phyloP scores from a whole-genome alignment of 106 monocot genomes.

The Vanilla planifolia region DNA sequence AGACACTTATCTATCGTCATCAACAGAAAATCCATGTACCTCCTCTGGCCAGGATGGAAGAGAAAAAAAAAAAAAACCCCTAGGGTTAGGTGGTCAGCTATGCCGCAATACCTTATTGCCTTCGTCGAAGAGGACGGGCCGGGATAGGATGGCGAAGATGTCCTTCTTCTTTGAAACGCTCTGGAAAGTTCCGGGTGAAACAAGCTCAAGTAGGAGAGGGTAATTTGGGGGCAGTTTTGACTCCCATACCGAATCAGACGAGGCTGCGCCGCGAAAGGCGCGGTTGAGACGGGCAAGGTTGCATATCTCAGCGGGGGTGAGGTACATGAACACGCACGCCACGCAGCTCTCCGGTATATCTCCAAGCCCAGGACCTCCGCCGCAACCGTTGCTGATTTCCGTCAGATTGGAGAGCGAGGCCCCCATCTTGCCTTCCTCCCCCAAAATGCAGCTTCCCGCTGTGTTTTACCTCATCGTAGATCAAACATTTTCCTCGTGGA shows the following conservation, averaged over 20 bases:
- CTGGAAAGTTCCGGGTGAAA: slow-evolving; percentile 10
- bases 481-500: no score
- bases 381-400: slow-evolving; percentile 14
- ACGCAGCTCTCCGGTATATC: slow-evolving; percentile 54
- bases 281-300: slow-evolving; percentile 49
- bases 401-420: slow-evolving; percentile 31
- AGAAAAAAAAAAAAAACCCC: not conserved
- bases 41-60: not conserved
- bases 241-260: slow-evolving; percentile 45
- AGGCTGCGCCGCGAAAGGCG: slow-evolving; percentile 48
- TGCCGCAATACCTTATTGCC: slow-evolving; percentile 23
- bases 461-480: no score
- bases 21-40: not conserved
- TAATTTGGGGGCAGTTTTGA: slow-evolving; percentile 38
- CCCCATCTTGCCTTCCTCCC: slow-evolving; percentile 23
- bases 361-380: slow-evolving; percentile 23
- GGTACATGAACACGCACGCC: slow-evolving; percentile 43
- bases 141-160: slow-evolving; percentile 36
- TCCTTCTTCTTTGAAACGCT: slow-evolving; percentile 33
- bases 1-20: not conserved
- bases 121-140: slow-evolving; percentile 29
- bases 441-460: no score
- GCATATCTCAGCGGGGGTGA: slow-evolving; percentile 42
- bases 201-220: slow-evolving; percentile 15
- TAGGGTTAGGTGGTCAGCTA: not conserved